Base-by-base conservation (phyloP, 208 protist genomes). In the Balamuthia mandrillaris region DNA sequence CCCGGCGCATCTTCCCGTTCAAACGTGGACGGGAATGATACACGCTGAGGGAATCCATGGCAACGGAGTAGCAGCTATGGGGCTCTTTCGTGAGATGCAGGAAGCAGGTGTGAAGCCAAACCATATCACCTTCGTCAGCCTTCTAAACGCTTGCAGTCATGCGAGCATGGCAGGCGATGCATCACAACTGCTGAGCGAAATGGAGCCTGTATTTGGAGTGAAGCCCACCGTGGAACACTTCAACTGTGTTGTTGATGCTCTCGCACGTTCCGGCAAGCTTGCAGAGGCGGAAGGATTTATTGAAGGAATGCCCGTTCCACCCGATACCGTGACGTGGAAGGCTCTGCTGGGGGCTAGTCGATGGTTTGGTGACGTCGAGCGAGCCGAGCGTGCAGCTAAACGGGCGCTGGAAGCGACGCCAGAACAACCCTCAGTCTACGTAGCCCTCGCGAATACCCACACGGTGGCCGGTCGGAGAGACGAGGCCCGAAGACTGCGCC, bases 131-230 rank as follows among this genome's bases (percentile, higher is more conserved):
- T 10, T 85, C 35, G 78, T 39, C 24, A 44, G 49, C 0, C 33
- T 85, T 3, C 54, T 85, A n/a, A 85, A 74, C 54, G 81, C 81
- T 0, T 85, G 81, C 54, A 85, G 81, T 56, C 81, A 85, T 45
- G 44, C 58, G 24, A 63, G 81, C 24, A 29, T 70, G 44, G 63
- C 79, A 45, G 81, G 45, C 1, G 63, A 85, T 12, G 81, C 51
- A 1, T 33, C 79, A 29, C 18, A 33, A 14, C 27, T 85, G 6
- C 79, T 54, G 49, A n/a, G 24, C 61, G 58, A 18, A 35, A 44
- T 81, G 81, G 35, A 16, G 44, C 37, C 12, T 3, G 16, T 31
- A 10, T 42, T 47, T 21, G 44, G 56, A 16, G 51, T 81, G 10
- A n/a, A 33, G 0, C 81, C 63, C 21, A 42, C 24, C 42, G 21